phyloP scores from a whole-genome alignment of 495 filamentous ascomycete genomes.

The Coniosporium apollinis region DNA sequence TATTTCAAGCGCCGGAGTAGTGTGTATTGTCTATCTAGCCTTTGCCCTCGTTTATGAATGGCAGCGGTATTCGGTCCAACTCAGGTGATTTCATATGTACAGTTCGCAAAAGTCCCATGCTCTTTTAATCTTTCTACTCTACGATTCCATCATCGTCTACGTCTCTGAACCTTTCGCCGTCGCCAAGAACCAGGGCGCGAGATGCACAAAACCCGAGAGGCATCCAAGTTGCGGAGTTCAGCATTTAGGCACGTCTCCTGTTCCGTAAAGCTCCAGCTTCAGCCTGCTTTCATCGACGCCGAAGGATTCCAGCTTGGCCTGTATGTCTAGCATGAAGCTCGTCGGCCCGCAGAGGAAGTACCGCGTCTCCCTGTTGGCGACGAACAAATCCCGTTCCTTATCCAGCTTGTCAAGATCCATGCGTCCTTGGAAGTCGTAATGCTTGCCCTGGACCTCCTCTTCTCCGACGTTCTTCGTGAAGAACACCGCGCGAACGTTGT shows the following conservation, averaged over 20 bases:
- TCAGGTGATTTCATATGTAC: no score
- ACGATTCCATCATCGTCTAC: no score
- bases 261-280: constrained; percentile 52
- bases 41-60: no score
- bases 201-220: no score
- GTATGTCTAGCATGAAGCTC: constrained; percentile 44
- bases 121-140: no score
- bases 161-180: no score
- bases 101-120: no score
- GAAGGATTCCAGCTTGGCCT: constrained; percentile 27
- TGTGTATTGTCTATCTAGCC: no score
- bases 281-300: constrained; percentile 40
- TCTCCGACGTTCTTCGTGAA: constrained; percentile 25
- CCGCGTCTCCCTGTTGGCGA: constrained; percentile 34
- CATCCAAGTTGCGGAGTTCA: no score
- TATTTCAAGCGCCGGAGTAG: no score
- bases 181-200: no score
- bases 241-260: constrained; percentile 25
- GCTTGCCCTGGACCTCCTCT: constrained; percentile 32
- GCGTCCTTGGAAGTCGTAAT: constrained; percentile 39
- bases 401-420: constrained; percentile 39
- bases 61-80: no score
- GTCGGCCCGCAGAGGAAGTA: constrained; percentile 58
- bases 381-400: constrained; percentile 31
- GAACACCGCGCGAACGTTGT: constrained; percentile 24